Evolutionary conservation across 2,329 filamentous ascomycete species (phyloP).

Genomic region (Claviceps pazoutovae): DNA sequence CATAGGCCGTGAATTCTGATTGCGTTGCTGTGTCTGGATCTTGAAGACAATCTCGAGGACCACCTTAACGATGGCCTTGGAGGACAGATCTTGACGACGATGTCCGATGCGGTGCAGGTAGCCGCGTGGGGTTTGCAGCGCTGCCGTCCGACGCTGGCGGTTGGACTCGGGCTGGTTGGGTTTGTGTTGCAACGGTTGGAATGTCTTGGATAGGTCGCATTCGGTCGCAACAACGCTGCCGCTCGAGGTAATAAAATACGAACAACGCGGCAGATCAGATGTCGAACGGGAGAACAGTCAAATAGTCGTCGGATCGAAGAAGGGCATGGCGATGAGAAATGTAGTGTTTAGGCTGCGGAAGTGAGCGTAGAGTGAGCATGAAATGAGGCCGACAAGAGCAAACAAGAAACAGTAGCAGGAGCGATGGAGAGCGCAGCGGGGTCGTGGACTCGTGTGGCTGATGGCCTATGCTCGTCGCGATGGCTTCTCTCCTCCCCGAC

Average conservation of each 20-base stretch:
- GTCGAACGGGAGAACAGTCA: neutral
- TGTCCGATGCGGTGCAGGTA: slow-evolving; percentile 3
- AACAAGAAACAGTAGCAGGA: neutral
- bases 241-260: neutral
- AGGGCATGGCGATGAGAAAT: neutral
- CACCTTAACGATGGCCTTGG: neutral
- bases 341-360: neutral
- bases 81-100: neutral
- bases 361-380: neutral
- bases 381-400: neutral
- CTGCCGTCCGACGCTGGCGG: neutral
- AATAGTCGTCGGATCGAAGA: neutral
- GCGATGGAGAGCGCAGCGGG: slow-evolving; percentile 1
- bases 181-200: neutral
- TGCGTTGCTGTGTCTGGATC: neutral
- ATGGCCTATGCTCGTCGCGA: slow-evolving; percentile 1
- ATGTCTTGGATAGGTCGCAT: neutral
- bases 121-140: slow-evolving; percentile 2
- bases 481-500: neutral
- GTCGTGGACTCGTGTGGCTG: slow-evolving; percentile 3
- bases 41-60: too few species aligned
- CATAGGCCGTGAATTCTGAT: neutral
- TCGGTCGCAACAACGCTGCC: slow-evolving; percentile 2
- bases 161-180: neutral
- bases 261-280: neutral